phyloP scores from a whole-genome alignment of 345 rosid genomes.

The Pistacia atlantica region DNA sequence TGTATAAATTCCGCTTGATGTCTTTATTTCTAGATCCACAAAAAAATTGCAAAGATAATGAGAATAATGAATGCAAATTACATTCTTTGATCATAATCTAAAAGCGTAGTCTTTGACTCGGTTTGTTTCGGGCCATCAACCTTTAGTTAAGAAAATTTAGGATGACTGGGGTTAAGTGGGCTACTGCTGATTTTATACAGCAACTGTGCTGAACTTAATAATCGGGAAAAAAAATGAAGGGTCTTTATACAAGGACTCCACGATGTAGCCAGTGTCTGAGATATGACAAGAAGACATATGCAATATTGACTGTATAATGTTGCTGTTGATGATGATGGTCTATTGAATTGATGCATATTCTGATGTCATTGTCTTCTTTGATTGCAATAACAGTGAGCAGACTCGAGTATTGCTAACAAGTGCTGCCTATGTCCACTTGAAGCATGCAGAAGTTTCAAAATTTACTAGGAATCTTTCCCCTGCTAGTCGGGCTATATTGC shows the following conservation, averaged over 20 bases:
- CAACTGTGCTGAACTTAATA: too few species aligned
- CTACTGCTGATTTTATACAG: too few species aligned
- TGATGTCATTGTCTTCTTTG: conserved; percentile 11
- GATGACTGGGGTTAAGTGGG: too few species aligned
- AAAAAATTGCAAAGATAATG: background rate
- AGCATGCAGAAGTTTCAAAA: conserved; percentile 84
- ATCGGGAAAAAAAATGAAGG: background rate
- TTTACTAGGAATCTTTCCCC: conserved; percentile 81
- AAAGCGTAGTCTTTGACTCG: background rate
- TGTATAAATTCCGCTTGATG: too few species aligned
- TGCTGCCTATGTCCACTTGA: conserved; percentile 95
- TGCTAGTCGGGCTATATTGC: conserved; percentile 83
- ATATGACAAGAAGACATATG: background rate
- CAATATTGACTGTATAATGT: background rate
- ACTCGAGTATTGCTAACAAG: conserved; percentile 78
- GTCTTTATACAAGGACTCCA: background rate
- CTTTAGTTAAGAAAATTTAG: background rate
- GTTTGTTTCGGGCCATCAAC: background rate
- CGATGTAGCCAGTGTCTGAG: background rate
- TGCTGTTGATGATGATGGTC: background rate
- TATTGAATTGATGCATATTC: background rate
- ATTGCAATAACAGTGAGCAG: conserved; percentile 67
- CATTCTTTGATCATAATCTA: background rate
- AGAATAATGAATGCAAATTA: background rate
- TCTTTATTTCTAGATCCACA: too few species aligned